These are phyloP conservation scores for Thalia dealbata DNA, from an alignment of 176 grass and related monocot species.

Conservation along the genomic window DNA sequence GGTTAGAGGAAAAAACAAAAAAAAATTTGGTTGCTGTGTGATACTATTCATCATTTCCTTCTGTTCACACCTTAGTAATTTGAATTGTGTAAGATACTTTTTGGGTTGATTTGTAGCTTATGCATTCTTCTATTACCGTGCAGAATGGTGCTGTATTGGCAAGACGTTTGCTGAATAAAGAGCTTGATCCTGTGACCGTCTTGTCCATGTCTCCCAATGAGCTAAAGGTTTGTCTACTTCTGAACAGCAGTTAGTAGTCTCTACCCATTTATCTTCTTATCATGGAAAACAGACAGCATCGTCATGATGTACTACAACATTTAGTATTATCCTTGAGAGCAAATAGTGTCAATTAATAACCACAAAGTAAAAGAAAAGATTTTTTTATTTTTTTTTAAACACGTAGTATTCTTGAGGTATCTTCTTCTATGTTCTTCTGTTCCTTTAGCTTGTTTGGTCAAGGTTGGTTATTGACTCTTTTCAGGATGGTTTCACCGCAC, in stretches of 20 bases:
- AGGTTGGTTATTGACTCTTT: constrained; percentile 9
- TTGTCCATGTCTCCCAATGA: constrained; percentile 87
- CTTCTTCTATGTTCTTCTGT: neutral
- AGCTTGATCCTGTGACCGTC: constrained; percentile 65
- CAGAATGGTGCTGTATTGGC: constrained; percentile 59
- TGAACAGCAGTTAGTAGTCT: too few relatives aligned
- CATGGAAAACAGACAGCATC: too few relatives aligned
- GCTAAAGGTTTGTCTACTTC: constrained; percentile 49
- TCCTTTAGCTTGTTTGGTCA: neutral
- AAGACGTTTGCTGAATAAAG: constrained; percentile 67
- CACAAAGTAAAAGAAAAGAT: neutral
- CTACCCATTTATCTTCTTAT: too few relatives aligned
- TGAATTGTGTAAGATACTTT: neutral
- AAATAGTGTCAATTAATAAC: neutral
- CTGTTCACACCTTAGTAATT: neutral
- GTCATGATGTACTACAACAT: too few relatives aligned
- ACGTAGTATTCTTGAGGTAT: neutral
- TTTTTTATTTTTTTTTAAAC: neutral
- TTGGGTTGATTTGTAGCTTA: neutral
- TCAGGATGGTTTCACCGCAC: constrained; percentile 62
- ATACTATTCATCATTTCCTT: neutral
- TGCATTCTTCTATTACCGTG: constrained; percentile 25
- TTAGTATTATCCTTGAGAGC: neutral
- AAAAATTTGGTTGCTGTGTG: neutral
- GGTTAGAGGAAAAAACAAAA: neutral